Evolutionary conservation across 2,329 filamentous ascomycete species (phyloP).

Genomic region (Fonsecaea pugnacius): DNA sequence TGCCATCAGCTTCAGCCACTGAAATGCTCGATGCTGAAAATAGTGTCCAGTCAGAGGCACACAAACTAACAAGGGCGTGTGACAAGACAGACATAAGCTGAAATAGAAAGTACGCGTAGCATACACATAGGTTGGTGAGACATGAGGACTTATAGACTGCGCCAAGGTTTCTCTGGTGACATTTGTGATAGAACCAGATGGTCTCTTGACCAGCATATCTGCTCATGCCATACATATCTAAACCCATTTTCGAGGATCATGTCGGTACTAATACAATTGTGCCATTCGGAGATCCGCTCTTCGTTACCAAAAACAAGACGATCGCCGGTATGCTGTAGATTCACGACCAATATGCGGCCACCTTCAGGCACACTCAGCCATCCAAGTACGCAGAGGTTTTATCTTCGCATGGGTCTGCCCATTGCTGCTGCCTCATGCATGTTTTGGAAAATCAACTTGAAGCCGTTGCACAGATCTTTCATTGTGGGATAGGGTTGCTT

Average conservation of each 20-base stretch:
- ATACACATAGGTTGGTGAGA: too few species aligned
- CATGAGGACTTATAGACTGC: too few species aligned
- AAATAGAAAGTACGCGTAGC: background rate
- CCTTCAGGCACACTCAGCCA: background rate
- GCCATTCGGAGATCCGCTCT: background rate
- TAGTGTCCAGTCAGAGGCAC: background rate
- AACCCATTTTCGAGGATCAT: background rate
- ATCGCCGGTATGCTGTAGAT: background rate
- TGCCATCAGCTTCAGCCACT: background rate
- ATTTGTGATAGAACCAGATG: background rate
- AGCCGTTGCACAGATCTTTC: slow-evolving; percentile 92
- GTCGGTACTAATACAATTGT: slow-evolving; percentile 14
- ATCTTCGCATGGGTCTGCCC: slow-evolving; percentile 22
- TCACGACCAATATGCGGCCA: background rate
- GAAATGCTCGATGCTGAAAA: background rate
- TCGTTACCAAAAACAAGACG: background rate
- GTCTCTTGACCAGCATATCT: background rate
- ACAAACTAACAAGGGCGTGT: background rate
- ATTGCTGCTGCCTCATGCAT: slow-evolving; percentile 46
- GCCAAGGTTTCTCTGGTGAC: background rate
- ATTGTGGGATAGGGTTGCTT: slow-evolving; percentile 92
- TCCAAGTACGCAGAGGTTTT: slow-evolving; percentile 1
- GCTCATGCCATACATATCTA: background rate
- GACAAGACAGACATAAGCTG: background rate
- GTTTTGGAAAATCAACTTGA: slow-evolving; percentile 81